phyloP scores from a whole-genome alignment of 2,329 filamentous ascomycete genomes.

The Didymella pinodella region DNA sequence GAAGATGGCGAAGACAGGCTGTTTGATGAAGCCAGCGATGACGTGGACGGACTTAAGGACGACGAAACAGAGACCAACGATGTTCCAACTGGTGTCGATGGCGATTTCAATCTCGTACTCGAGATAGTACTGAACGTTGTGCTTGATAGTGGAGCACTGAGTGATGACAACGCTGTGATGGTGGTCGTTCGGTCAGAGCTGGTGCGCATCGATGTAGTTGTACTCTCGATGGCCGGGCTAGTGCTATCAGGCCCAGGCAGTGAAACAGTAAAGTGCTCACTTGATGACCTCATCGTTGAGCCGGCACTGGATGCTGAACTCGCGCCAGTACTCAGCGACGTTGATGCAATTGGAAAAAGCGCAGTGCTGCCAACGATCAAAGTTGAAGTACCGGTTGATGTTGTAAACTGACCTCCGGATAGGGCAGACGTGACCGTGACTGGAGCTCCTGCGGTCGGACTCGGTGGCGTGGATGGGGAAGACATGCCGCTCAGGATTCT shows the following conservation, averaged over 20 bases:
- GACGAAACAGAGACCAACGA: background rate
- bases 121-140: background rate
- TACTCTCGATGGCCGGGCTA: background rate
- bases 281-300: background rate
- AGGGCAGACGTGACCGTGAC: background rate
- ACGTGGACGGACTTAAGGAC: background rate
- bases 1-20: background rate
- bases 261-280: slow-evolving; percentile 17
- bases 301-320: background rate
- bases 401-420: background rate
- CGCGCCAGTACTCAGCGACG: background rate
- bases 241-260: slow-evolving; percentile 4
- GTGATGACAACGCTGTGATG: background rate
- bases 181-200: background rate
- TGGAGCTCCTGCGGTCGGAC: background rate
- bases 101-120: background rate
- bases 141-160: background rate
- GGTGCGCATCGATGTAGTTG: background rate
- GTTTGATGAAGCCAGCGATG: background rate
- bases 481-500: background rate
- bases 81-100: background rate
- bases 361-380: background rate
- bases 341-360: background rate
- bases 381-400: background rate
- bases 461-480: background rate